These are phyloP conservation scores for Schizosaccharomyces octosporus DNA, from an alignment of 805 yeast species.

Conservation along the genomic window DNA sequence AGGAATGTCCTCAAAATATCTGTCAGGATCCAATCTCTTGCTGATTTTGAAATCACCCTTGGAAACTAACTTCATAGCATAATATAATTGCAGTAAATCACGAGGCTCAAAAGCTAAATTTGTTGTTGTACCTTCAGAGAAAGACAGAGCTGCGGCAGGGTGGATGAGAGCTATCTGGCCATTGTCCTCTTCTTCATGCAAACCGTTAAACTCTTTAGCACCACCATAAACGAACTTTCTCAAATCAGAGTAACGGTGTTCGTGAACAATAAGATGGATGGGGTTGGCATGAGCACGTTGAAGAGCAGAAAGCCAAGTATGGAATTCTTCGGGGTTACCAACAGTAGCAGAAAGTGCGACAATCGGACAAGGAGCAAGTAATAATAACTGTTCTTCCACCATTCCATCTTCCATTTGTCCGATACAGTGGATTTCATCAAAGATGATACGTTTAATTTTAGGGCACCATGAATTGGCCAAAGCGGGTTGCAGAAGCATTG, in stretches of 20 bases:
- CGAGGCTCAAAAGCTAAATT: neutral
- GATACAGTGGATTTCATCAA: constrained; percentile 2
- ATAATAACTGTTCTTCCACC: neutral
- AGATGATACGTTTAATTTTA: neutral
- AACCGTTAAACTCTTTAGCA: neutral
- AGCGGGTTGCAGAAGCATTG: constrained; percentile 1
- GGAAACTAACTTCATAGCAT: neutral
- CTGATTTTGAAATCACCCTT: constrained; percentile 1
- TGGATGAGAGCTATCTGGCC: neutral
- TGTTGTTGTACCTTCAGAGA: neutral
- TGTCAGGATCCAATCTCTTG: neutral
- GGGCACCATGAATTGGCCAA: constrained; percentile 1
- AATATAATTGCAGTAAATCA: neutral
- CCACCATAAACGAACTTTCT: constrained; percentile 1
- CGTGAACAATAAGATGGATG: neutral
- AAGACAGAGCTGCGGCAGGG: constrained; percentile 1
- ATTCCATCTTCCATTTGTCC: constrained; percentile 2
- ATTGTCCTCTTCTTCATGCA: neutral
- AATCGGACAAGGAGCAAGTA: constrained; percentile 1
- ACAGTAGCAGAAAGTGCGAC: constrained; percentile 2
- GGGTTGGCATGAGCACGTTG: neutral
- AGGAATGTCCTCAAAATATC: neutral
- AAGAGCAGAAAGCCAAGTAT: constrained; percentile 2
- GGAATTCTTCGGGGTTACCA: constrained; percentile 1
- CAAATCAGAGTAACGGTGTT: constrained; percentile 1